Conservation (phyloP, 1,284 basidiomycete genomes). For the Athelia sp. region DNA sequence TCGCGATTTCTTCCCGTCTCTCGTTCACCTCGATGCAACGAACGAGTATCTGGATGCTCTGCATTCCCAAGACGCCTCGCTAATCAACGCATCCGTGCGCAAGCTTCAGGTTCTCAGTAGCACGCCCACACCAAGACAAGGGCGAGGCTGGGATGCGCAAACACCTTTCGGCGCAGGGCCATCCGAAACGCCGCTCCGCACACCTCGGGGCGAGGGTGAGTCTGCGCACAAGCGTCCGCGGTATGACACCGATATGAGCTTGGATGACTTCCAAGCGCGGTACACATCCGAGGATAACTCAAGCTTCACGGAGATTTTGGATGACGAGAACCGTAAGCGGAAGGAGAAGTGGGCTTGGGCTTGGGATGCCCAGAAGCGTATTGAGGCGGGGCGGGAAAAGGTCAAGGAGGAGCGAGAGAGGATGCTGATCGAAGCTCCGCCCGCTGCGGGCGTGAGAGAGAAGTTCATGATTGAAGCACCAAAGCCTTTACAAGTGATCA, state of each 20-base stretch:
- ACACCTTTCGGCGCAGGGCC: conserved; percentile 62
- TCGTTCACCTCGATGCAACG: conserved; percentile 82
- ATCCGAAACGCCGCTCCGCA: conserved; percentile 62
- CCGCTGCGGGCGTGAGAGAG: conserved; percentile 59
- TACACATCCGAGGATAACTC: conserved; percentile 96
- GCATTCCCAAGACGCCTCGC: conserved; percentile 63
- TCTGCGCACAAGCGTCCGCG: conserved; percentile 49
- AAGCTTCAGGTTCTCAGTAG: conserved; percentile 59
- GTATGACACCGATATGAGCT: conserved; percentile 56
- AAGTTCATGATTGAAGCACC: conserved; percentile 61
- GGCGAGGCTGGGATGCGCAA: conserved; percentile 34
- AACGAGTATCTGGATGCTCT: conserved; percentile 82
- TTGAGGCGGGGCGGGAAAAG: conserved; percentile 58
- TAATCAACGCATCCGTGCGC: conserved; percentile 71
- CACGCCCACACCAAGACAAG: conserved; percentile 39
- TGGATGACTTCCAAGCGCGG: conserved; percentile 83
- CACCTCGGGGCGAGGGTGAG: conserved; percentile 30
- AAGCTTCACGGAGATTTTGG: conserved; percentile 86
- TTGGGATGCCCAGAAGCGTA: conserved; percentile 82
- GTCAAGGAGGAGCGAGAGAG: conserved; percentile 63
- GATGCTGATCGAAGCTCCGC: conserved; percentile 64
- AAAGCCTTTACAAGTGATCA: conserved; percentile 47
- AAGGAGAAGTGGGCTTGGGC: conserved; percentile 85
- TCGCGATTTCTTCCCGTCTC: conserved; percentile 95
- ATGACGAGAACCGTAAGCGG: conserved; percentile 79